Evolutionary conservation across 495 filamentous ascomycete species (phyloP).

Genomic region (Penicillium steckii): DNA sequence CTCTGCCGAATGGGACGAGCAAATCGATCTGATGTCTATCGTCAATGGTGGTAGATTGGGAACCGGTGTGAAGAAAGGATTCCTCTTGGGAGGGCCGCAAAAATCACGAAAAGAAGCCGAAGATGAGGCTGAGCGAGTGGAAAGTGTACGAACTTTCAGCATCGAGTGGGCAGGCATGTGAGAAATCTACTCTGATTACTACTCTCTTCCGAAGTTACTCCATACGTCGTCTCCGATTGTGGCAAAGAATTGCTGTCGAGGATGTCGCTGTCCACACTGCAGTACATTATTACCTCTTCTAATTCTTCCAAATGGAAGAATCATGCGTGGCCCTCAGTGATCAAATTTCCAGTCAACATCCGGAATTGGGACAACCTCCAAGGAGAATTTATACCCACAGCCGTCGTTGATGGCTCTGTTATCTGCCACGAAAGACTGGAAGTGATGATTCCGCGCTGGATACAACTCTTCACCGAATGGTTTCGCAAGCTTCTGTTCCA

Average conservation of each 20-base stretch:
- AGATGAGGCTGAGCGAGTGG: slow-evolving; percentile 21
- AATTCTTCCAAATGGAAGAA: too few relatives aligned
- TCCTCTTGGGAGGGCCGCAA: slow-evolving; percentile 71
- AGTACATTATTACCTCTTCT: background rate
- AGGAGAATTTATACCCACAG: too few relatives aligned
- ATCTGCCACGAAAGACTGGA: background rate
- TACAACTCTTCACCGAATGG: too few relatives aligned
- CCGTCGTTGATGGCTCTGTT: background rate
- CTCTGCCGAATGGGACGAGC: slow-evolving; percentile 78
- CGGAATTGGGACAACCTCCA: too few relatives aligned
- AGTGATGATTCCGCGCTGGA: too few relatives aligned
- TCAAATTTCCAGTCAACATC: too few relatives aligned
- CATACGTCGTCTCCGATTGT: too few relatives aligned
- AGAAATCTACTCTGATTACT: slow-evolving; percentile 3
- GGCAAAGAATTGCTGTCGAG: too few relatives aligned
- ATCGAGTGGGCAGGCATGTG: slow-evolving; percentile 87
- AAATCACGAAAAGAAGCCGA: slow-evolving; percentile 27
- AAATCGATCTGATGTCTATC: slow-evolving; percentile 78
- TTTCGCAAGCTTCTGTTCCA: too few relatives aligned
- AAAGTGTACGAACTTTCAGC: slow-evolving; percentile 64
- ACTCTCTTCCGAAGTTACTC: too few relatives aligned
- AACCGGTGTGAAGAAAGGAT: slow-evolving; percentile 95
- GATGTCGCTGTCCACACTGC: background rate
- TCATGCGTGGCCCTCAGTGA: too few relatives aligned
- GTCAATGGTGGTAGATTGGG: slow-evolving; percentile 83